These are phyloP conservation scores for Casuarina cunninghamiana DNA, from an alignment of 306 rosid species.

Conservation along the genomic window DNA sequence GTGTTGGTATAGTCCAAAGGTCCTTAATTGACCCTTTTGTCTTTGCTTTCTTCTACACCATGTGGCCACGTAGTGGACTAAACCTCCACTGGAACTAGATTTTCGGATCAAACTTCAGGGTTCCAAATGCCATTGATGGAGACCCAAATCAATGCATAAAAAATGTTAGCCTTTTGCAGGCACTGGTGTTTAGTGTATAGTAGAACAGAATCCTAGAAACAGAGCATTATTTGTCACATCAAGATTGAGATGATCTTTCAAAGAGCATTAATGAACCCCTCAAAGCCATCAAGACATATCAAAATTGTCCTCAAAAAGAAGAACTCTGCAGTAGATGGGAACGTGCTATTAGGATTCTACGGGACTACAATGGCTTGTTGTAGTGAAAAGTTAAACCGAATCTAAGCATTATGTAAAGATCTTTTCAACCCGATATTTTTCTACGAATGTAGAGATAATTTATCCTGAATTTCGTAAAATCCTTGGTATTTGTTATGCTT, in stretches of 20 bases:
- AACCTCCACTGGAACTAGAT: slow-evolving; percentile 14
- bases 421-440: background rate
- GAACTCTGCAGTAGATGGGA: slow-evolving; percentile 58
- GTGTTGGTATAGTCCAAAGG: slow-evolving; percentile 36
- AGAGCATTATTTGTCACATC: slow-evolving; percentile 21
- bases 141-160: background rate
- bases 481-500: too few species aligned
- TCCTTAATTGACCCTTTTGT: slow-evolving; percentile 32
- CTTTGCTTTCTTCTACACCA: slow-evolving; percentile 11
- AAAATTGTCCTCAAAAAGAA: slow-evolving; percentile 53
- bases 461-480: too few species aligned
- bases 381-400: slow-evolving; percentile 38
- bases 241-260: slow-evolving; percentile 69
- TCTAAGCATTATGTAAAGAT: slow-evolving; percentile 45
- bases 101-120: background rate
- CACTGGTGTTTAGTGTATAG: background rate
- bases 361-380: slow-evolving; percentile 58
- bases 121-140: background rate
- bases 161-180: background rate
- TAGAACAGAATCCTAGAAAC: slow-evolving; percentile 8
- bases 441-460: too few species aligned
- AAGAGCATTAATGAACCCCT: slow-evolving; percentile 52
- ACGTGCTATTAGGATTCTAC: slow-evolving; percentile 58
- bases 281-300: slow-evolving; percentile 46
- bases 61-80: slow-evolving; percentile 34